Evolutionary conservation across 345 rosid genomes (phyloP), one percentile per base, ranked within the genome.

Genomic region (Citrus australasica): DNA sequence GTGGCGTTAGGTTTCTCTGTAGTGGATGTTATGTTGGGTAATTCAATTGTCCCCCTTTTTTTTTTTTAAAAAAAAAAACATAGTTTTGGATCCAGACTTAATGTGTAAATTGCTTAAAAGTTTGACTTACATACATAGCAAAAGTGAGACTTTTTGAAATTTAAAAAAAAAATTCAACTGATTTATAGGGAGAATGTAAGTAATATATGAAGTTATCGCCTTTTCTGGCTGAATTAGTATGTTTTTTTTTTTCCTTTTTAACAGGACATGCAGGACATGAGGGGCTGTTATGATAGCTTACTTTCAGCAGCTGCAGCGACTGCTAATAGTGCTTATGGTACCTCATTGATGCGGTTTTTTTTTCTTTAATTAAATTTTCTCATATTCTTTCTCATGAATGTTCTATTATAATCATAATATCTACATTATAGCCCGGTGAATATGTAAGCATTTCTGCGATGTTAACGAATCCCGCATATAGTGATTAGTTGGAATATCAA

Each of bases 221-320:
- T 27, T 9, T 69, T 24, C 10, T 48, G 22, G 27, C 61, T 72
- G 13, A n/a, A n/a, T 30, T 56, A 56, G 46, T 40, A n/a, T 69
- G 16, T 35, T 65, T 38, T 2, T 79, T 79, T 40, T 35, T 59
- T 32, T 0, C 55, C 35, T 46, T 53, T 73, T 48, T 80, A 76
- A 53, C 78, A 94, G 99, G 97, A 91, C 48, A 91, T 96, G 87
- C 83, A 89, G 33, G 94, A 92, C 76, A 96, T 96, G 92, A 94
- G 88, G 86, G 88, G 91, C 81, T 92, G 97, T 89, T 96, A 94
- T 66, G 98, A 96, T 82, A 88, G 93, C 82, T 90, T 96, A 79
- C 95, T 96, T 80, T 85, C 94, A 79, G 95, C 97, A 6, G 99
- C 98, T 7, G 97, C 99, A 16, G 98, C 98, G n/a, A 87, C 97